phyloP scores from a whole-genome alignment of 2,329 filamentous ascomycete species.

The Furcasterigmium sp. region DNA sequence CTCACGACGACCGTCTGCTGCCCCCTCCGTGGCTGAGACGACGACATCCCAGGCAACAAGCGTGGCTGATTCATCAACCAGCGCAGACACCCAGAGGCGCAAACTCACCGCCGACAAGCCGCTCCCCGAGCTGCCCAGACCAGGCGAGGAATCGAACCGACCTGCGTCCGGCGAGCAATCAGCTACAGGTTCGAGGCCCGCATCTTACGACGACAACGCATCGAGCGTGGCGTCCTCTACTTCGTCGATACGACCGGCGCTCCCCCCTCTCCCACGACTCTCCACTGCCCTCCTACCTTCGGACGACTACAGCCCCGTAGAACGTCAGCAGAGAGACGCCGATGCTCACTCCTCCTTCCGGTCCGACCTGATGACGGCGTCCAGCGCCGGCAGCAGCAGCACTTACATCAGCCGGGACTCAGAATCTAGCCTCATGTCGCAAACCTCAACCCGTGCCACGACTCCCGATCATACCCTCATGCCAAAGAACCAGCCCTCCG shows the following conservation, averaged over 20 bases:
- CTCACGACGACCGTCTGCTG: slow-evolving; percentile 18
- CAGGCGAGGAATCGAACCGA: slow-evolving; percentile 20
- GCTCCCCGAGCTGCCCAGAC: slow-evolving; percentile 60
- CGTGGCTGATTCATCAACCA: slow-evolving; percentile 31
- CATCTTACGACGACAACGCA: slow-evolving; percentile 36
- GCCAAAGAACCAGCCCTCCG: slow-evolving; percentile 54
- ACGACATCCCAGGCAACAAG: slow-evolving; percentile 29
- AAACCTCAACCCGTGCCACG: slow-evolving; percentile 80
- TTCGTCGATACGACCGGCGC: slow-evolving; percentile 39
- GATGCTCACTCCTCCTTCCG: slow-evolving; percentile 49
- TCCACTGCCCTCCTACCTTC: slow-evolving; percentile 42
- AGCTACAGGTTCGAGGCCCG: slow-evolving; percentile 32
- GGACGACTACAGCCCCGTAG: slow-evolving; percentile 43
- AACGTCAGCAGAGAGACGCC: slow-evolving; percentile 40
- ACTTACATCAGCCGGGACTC: slow-evolving; percentile 79
- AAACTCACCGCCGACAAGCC: slow-evolving; percentile 55
- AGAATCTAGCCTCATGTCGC: slow-evolving; percentile 73
- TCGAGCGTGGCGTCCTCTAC: slow-evolving; percentile 39
- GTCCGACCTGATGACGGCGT: slow-evolving; percentile 67
- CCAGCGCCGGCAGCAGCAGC: slow-evolving; percentile 71
- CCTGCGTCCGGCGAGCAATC: slow-evolving; percentile 11
- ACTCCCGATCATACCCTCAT: slow-evolving; percentile 65
- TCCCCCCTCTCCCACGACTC: slow-evolving; percentile 54
- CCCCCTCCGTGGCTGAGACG: slow-evolving; percentile 24
- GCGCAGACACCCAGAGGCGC: slow-evolving; percentile 29